Percentiles rank a stretch among this genome's conserved stretches.
Conservation (phyloP, 495 filamentous ascomycete genomes). For the Venustampulla echinocandica region DNA sequence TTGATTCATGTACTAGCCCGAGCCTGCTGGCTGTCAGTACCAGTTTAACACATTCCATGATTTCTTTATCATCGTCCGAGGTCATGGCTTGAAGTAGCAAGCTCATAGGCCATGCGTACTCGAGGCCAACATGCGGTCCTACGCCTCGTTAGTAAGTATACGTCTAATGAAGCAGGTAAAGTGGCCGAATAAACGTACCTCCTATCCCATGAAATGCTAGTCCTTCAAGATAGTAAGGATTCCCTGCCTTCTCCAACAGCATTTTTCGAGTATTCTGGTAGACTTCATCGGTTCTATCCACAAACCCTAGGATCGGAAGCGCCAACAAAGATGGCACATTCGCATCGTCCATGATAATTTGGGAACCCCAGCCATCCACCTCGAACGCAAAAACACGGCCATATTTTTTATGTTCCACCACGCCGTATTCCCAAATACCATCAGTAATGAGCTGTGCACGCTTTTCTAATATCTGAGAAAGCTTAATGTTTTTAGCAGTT, state of each 20-base stretch:
- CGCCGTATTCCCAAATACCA: slow-evolving; percentile 82
- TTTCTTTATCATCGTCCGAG: slow-evolving; percentile 78
- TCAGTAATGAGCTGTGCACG: slow-evolving; percentile 61
- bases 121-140: slow-evolving; percentile 64
- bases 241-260: slow-evolving; percentile 68
- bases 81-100: slow-evolving; percentile 87
- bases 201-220: slow-evolving; percentile 81
- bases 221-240: slow-evolving; percentile 84
- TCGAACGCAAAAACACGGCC: slow-evolving; percentile 94
- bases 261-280: slow-evolving; percentile 92
- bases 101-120: slow-evolving; percentile 96
- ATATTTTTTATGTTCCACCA: slow-evolving; percentile 72
- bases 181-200: slow-evolving; percentile 38
- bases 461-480: slow-evolving; percentile 47
- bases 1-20: slow-evolving; percentile 85
- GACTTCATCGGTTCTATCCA: slow-evolving; percentile 51
- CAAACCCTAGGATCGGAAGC: slow-evolving; percentile 80
- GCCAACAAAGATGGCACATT: slow-evolving; percentile 88
- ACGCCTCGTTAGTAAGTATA: slow-evolving; percentile 1
- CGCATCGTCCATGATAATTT: slow-evolving; percentile 93
- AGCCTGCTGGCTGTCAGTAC: slow-evolving; percentile 65
- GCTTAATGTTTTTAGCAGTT: slow-evolving; percentile 38
- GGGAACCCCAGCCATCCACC: slow-evolving; percentile 89
- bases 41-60: slow-evolving; percentile 55
- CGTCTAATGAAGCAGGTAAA: neutral